Base-by-base conservation (phyloP, 352 stramenopile species). In the Globisporangium solare region DNA sequence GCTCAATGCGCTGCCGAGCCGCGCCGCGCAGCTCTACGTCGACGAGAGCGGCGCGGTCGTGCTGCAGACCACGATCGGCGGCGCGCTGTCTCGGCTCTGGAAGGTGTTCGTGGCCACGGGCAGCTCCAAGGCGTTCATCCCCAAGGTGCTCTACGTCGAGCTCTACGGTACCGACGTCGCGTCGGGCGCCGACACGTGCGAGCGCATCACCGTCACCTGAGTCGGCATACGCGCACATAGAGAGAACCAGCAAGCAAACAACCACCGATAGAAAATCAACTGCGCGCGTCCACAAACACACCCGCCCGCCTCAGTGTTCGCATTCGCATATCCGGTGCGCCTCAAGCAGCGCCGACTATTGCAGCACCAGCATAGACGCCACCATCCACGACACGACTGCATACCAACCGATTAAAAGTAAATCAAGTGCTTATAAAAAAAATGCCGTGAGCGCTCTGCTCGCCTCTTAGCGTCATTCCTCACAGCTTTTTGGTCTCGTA, bases 121-220 rank as follows among this genome's bases (percentile, higher is more conserved):
- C 57, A 75, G 67, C 51, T 71, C 71, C 8, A 47, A 67, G 43
- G 71, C 70, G 22, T 91, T 91, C 53, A 76, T 91, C 61, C 81
- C 81, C 24, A 86, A 86, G 53, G 81, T 91, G 56, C 63, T 85
- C 27, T 89, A 88, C 63, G 79, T 91, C 2, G 81, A 91, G 49
- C 67, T 91, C 17, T 89, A 85, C 63, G 81, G 81, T 49, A 76
- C 67, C 27, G 61, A 60, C 47, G 27, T 91, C 24, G 71, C 74
- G 27, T 71, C 69, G 13, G 75, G 77, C 22, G 51, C 65, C 31
- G 68, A 79, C 53, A 87, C 75, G 12, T 80, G 85, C 67, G 81
- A 91, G 60, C 77, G 76, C 49, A 91, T 91, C 41, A 27, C 10
- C 22, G 24, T 89, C 41, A 70, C 73, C 18, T 65, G 17, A 22